Conservation (phyloP, 441 rosid species). For the Erodium texanum region DNA sequence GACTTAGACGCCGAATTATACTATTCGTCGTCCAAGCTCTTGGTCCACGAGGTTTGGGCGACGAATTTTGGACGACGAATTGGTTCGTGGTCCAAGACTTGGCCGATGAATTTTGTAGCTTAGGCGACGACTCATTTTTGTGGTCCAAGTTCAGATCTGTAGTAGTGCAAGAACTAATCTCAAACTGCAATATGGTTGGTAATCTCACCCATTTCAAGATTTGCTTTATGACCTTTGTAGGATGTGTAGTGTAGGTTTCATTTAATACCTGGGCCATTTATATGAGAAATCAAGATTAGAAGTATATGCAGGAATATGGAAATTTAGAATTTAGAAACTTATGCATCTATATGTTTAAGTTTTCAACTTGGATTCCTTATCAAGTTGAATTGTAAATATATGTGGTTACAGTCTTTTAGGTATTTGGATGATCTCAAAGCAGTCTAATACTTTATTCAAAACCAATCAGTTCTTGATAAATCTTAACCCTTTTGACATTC, state of each 20-base stretch:
- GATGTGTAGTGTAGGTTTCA: background rate
- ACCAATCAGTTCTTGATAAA: constrained; percentile 8
- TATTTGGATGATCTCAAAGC: background rate
- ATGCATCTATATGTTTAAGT: too few species aligned
- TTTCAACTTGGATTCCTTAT: too few species aligned
- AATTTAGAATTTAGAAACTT: too few species aligned
- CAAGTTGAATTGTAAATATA: too few species aligned
- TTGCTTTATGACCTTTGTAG: constrained; percentile 13
- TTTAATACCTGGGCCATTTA: background rate
- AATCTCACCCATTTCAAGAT: background rate
- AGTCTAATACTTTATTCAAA: background rate
- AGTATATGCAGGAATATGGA: background rate
- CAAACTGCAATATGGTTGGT: constrained; percentile 78
- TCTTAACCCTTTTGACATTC: constrained; percentile 14
- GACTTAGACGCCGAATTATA: too few species aligned
- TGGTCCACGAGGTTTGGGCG: too few species aligned
- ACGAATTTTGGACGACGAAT: too few species aligned
- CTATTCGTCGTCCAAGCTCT: too few species aligned
- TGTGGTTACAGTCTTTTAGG: background rate
- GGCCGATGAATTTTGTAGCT: too few species aligned
- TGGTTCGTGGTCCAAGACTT: too few species aligned
- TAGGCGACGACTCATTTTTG: too few species aligned
- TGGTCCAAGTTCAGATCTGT: too few species aligned
- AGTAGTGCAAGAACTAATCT: constrained; percentile 90
- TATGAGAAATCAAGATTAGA: background rate